Percentiles rank a stretch among this genome's conserved stretches.
Conservation (phyloP, 106 monocot species). For the Amphibolis antarctica region DNA sequence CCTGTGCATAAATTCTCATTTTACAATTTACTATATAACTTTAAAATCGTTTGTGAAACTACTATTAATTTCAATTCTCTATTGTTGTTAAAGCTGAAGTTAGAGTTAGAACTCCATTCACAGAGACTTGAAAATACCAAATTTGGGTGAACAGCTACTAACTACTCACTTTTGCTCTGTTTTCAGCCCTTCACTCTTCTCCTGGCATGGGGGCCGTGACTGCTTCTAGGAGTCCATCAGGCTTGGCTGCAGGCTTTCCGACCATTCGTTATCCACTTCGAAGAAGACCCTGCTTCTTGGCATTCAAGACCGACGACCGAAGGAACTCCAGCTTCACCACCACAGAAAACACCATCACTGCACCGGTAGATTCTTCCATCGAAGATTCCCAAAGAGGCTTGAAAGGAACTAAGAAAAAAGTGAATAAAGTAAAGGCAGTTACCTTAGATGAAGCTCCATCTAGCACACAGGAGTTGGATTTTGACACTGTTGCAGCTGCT, state of each 20-base stretch:
- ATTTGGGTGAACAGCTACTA: too few species aligned
- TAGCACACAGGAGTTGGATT: conserved; percentile 37
- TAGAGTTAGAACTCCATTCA: too few species aligned
- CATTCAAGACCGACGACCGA: conserved; percentile 27
- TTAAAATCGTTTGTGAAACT: too few species aligned
- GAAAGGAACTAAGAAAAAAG: conserved; percentile 11
- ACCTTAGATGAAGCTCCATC: conserved; percentile 9
- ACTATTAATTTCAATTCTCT: too few species aligned
- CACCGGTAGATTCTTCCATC: conserved; percentile 3
- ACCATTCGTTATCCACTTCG: conserved; percentile 10
- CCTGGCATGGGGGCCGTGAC: conserved; percentile 47
- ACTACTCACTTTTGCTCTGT: not conserved
- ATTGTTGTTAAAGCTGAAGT: too few species aligned
- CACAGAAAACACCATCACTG: conserved; percentile 13
- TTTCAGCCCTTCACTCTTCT: not conserved
- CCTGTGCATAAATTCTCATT: too few species aligned
- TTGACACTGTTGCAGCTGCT: conserved; percentile 62
- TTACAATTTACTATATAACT: too few species aligned
- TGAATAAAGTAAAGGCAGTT: conserved; percentile 23
- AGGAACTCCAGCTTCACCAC: conserved; percentile 15
- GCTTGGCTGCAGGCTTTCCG: conserved; percentile 1
- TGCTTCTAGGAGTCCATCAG: conserved; percentile 22
- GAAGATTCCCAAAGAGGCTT: conserved; percentile 5
- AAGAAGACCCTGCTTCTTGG: conserved; percentile 11
- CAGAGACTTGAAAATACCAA: too few species aligned